phyloP scores from a whole-genome alignment of 164 flowering plant genomes.

The Vitis rotundifolia region DNA sequence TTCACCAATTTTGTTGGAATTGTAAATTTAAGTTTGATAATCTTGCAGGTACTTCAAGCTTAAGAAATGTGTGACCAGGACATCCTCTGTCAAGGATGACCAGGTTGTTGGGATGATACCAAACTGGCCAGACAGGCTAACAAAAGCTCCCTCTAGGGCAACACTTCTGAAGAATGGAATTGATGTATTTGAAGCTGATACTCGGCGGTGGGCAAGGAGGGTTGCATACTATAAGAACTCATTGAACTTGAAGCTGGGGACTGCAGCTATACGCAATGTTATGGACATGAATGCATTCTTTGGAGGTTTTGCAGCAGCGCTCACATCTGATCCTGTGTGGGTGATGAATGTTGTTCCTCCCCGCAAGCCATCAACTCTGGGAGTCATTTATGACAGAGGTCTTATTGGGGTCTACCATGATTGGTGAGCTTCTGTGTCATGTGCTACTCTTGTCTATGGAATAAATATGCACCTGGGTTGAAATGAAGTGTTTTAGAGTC shows the following conservation, averaged over 20 bases:
- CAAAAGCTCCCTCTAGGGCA: conserved; percentile 70
- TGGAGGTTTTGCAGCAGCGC: conserved; percentile 95
- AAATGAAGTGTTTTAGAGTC: neutral
- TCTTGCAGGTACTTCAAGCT: conserved; percentile 75
- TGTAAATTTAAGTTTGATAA: neutral
- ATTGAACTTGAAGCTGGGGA: conserved; percentile 81
- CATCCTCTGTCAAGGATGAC: conserved; percentile 60
- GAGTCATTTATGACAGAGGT: conserved; percentile 89
- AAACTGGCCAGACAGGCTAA: conserved; percentile 89
- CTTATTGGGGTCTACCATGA: conserved; percentile 95
- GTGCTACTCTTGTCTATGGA: neutral
- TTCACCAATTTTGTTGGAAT: neutral
- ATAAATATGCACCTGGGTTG: neutral
- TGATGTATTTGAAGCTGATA: conserved; percentile 90
- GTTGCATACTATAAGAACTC: conserved; percentile 78
- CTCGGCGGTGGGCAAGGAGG: conserved; percentile 82
- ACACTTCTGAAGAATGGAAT: conserved; percentile 65
- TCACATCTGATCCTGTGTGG: conserved; percentile 87
- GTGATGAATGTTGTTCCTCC: conserved; percentile 98
- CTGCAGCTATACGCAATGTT: conserved; percentile 76
- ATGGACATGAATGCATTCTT: conserved; percentile 99
- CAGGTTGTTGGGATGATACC: conserved; percentile 69
- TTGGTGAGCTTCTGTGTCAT: conserved; percentile 56
- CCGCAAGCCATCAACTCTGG: conserved; percentile 70
- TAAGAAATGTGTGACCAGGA: conserved; percentile 76